Conservation (phyloP, 2,329 filamentous ascomycete species). For the Claviceps fusiformis region DNA sequence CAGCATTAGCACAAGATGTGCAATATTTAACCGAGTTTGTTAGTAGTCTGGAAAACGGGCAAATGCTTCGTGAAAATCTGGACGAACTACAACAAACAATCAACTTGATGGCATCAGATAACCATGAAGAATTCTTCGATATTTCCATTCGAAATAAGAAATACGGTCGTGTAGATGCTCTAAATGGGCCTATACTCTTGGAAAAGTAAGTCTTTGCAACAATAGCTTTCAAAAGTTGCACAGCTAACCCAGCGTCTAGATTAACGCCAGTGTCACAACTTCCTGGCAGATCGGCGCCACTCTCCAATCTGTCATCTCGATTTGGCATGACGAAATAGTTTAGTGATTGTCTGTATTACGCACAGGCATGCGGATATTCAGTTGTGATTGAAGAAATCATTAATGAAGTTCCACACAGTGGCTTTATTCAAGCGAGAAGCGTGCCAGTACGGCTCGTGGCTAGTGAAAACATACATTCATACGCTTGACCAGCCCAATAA, state of each 20-base stretch:
- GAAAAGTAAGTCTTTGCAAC: constrained; percentile 57
- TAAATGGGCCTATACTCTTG: constrained; percentile 77
- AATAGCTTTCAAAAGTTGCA: not conserved
- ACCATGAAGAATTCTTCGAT: constrained; percentile 95
- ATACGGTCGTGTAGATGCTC: constrained; percentile 81
- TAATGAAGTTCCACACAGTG: not conserved
- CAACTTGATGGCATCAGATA: constrained; percentile 72
- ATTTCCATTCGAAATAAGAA: constrained; percentile 81
- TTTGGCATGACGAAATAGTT: constrained; percentile 46
- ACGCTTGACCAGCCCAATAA: constrained; percentile 7
- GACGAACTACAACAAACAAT: constrained; percentile 92
- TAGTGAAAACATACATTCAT: constrained; percentile 4
- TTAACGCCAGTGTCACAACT: constrained; percentile 50
- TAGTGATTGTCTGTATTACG: not conserved
- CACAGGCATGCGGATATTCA: not conserved
- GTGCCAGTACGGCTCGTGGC: not conserved
- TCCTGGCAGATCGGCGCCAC: constrained; percentile 46
- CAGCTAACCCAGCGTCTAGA: constrained; percentile 26
- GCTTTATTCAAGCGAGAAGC: not conserved
- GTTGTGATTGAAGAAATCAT: not conserved
- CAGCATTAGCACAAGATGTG: constrained; percentile 70
- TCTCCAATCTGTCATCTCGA: constrained; percentile 60
- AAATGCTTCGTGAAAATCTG: constrained; percentile 77
- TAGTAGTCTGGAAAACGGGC: constrained; percentile 65
- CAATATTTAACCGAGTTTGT: constrained; percentile 78